Evolutionary conservation across 805 yeast species (phyloP), one percentile per base, ranked within the genome.

Genomic region (Teunomyces cretensis): DNA sequence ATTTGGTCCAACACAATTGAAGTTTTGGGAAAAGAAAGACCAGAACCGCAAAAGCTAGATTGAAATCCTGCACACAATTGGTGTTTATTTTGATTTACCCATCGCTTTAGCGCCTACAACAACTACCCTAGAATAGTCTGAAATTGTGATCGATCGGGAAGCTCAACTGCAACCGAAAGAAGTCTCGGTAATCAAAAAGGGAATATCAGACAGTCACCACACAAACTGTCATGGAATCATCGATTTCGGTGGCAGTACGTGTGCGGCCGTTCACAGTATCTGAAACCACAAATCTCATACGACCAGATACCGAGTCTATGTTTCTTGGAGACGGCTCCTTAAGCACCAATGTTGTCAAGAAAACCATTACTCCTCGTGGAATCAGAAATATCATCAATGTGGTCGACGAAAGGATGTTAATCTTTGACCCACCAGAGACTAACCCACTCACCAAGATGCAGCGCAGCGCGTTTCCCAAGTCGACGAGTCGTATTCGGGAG

Each of bases 351-450:
- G 36, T 46, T 44, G n/a, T 43, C 31, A 24, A 41, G 9, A 33
- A 39, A 38, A 43, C 56, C 13, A 39, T 32, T 19, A 52, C 60
- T 9, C 83, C 80, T 4, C 61, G 66, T 35, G 84, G 87, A 0
- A 69, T 88, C 19, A 70, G 94, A 45, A 84, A 83, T 53, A 77
- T 88, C 27, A 76, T 90, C 17, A 81, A 84, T 47, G 90, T 87
- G 22, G 91, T 87, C 2, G 96, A 88, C 67, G 94, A 87, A 54
- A 72, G 81, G 48, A 88, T 88, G 95, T 72, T 89, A 44, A 80
- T 89, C 7, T 89, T 89, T 61, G 96, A 89, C 65, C 97, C 96
- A 0, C 81, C 86, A 2, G 88, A 83, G 39, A 72, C 79, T 14
- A 85, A 81, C 51, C 90, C 92, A 0, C 54, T 80, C 45, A 67